Base-by-base conservation (phyloP, 441 rosid genomes). In the Populus hybrid region DNA sequence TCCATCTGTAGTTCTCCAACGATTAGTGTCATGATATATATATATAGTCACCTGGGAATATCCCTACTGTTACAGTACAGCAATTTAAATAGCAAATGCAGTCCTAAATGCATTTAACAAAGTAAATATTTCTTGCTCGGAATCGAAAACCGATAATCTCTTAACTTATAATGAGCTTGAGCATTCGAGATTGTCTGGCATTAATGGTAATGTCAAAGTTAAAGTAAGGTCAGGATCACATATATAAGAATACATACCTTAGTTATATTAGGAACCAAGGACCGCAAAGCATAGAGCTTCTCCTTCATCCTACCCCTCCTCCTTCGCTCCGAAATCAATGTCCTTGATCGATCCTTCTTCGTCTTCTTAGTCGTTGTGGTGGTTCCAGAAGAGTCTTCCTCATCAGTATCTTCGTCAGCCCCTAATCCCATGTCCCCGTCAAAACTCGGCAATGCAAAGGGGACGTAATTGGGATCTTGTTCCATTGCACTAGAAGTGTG, bases 231-330 rank as follows among this genome's bases (percentile, higher is more conserved):
- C 53, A 42, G 50, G 10, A 42, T 42, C 50, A 35, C 72, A 36
- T 14, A 4, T 34, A 1, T 8, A 71, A 3, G 63, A 26, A 24
- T 5, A 8, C 35, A 2, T 89, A 91, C 98, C 94, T 94, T 94
- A 4, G 95, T 93, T 80, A 94, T 94, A 86, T 91, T 90, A 8
- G 98, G 98, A 80, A 94, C 97, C 67, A 94, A 81, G 11, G 98
- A 86, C 71, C 98, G 89, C 82, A 94, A 83, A 5, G 90, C 93
- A 59, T 91, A 91, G 75, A 94, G 97, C 87, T 89, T 93, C 80
- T 94, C 97, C 88, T 93, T 93, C 97, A 91, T 94, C 69, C 89
- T 82, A 6, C 94, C 89, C 77, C 98, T 86, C 82, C 98, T 86
- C 78, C 85, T 82, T 59, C 91, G 81, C 79, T 93, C 95, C 2